A percentile compares a stretch with the other conserved stretches of the same genome.
Conservation (phyloP, 2,329 filamentous ascomycete genomes). For the Herpomyces periplanetae region DNA sequence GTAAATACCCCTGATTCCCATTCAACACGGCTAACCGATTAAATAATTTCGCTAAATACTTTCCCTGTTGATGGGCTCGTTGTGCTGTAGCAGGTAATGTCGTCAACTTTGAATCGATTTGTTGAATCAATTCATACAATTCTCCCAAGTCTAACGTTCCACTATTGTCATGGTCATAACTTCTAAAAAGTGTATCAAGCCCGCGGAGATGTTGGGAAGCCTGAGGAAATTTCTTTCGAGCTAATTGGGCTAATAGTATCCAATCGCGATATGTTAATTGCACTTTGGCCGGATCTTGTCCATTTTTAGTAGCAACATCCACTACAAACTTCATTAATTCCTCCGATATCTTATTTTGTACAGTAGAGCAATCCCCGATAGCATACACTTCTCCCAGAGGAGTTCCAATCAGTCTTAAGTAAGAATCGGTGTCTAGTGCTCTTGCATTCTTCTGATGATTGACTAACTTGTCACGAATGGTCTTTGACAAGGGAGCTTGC, state of each 20-base stretch:
- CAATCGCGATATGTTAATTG: slow-evolving; percentile 59
- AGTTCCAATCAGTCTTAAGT: slow-evolving; percentile 53
- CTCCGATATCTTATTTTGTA: slow-evolving; percentile 84
- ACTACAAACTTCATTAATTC: slow-evolving; percentile 67
- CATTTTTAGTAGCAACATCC: slow-evolving; percentile 58
- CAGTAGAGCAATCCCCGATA: slow-evolving; percentile 75
- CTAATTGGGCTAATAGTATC: slow-evolving; percentile 40
- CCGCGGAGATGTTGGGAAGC: slow-evolving; percentile 49
- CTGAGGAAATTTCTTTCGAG: slow-evolving; percentile 67
- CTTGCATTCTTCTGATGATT: slow-evolving; percentile 46
- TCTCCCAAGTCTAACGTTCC: slow-evolving; percentile 83
- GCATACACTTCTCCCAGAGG: slow-evolving; percentile 83
- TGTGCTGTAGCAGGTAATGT: slow-evolving; percentile 80
- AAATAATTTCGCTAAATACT: slow-evolving; percentile 70
- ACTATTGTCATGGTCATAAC: slow-evolving; percentile 70
- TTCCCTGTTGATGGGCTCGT: slow-evolving; percentile 73
- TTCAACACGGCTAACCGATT: slow-evolving; percentile 61
- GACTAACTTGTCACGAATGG: slow-evolving; percentile 32
- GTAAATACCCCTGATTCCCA: no score
- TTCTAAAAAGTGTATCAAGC: slow-evolving; percentile 54
- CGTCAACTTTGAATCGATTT: slow-evolving; percentile 82
- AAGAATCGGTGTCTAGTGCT: slow-evolving; percentile 71
- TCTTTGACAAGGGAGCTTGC: slow-evolving; percentile 41
- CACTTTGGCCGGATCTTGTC: slow-evolving; percentile 55
- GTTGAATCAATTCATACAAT: slow-evolving; percentile 43